Evolutionary conservation across 305 asterid species (phyloP).

Genomic region (Fraxinus latifolia): DNA sequence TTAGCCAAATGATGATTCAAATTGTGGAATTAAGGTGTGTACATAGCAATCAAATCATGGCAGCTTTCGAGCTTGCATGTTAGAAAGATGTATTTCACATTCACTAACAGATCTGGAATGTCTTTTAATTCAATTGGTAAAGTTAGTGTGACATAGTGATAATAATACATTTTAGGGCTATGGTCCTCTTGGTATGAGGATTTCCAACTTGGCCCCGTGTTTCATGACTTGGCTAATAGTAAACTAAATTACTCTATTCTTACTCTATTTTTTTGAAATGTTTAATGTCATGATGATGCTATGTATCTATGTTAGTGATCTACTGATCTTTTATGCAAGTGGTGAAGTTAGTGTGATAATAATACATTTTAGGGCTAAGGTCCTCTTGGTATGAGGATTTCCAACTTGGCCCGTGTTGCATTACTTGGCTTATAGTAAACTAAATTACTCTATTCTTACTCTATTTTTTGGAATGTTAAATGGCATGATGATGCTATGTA

Average conservation of each 20-base stretch:
- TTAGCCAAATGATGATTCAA: constrained; percentile 2
- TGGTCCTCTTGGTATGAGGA: no score
- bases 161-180: no score
- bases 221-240: background rate
- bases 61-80: background rate
- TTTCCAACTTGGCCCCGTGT: no score
- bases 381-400: no score
- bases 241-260: background rate
- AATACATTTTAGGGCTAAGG: no score
- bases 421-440: background rate
- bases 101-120: background rate
- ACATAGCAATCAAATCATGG: background rate
- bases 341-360: background rate
- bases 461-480: background rate
- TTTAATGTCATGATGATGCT: background rate
- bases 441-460: background rate
- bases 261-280: background rate
- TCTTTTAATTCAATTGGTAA: background rate
- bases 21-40: background rate
- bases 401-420: background rate
- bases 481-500: background rate
- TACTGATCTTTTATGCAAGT: background rate
- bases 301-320: background rate
- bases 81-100: background rate
- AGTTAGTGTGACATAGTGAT: background rate